phyloP scores from a whole-genome alignment of 192 early-diverging fungal genomes.

The Coemansia sp. region DNA sequence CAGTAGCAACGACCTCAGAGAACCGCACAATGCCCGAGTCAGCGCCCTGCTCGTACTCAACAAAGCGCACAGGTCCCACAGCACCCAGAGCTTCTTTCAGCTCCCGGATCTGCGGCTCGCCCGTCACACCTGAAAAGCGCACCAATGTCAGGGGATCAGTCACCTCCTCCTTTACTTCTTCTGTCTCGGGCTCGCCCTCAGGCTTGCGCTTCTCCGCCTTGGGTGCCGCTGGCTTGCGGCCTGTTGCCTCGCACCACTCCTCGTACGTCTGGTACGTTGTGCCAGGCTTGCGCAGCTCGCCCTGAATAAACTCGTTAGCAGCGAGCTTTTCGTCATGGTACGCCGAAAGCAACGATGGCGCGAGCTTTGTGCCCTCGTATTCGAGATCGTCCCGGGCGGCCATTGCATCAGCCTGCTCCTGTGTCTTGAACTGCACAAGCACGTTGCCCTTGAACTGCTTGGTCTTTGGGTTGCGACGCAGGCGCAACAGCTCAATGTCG shows the following conservation, averaged over 20 bases:
- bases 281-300: slow-evolving; percentile 48
- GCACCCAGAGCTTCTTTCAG: slow-evolving; percentile 33
- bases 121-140: slow-evolving; percentile 29
- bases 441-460: slow-evolving; percentile 54
- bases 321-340: slow-evolving; percentile 54
- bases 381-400: slow-evolving; percentile 23
- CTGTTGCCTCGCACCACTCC: slow-evolving; percentile 43
- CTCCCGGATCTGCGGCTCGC: slow-evolving; percentile 17
- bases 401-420: slow-evolving; percentile 34
- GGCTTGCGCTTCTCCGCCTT: slow-evolving; percentile 7
- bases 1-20: slow-evolving; percentile 25
- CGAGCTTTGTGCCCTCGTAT: slow-evolving; percentile 28
- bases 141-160: slow-evolving; percentile 22
- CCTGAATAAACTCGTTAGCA: slow-evolving; percentile 42
- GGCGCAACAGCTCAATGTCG: slow-evolving; percentile 33
- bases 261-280: slow-evolving; percentile 38
- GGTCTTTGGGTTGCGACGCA: slow-evolving; percentile 50
- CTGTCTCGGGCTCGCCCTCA: slow-evolving; percentile 7
- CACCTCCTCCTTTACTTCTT: slow-evolving; percentile 10
- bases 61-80: slow-evolving; percentile 27
- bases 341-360: slow-evolving; percentile 22
- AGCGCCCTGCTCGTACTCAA: slow-evolving; percentile 26
- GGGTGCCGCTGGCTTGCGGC: slow-evolving; percentile 19
- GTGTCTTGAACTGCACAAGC: slow-evolving; percentile 36
- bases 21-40: slow-evolving; percentile 44